phyloP scores from a whole-genome alignment of 495 filamentous ascomycete species.

The Cetradonia linearis region DNA sequence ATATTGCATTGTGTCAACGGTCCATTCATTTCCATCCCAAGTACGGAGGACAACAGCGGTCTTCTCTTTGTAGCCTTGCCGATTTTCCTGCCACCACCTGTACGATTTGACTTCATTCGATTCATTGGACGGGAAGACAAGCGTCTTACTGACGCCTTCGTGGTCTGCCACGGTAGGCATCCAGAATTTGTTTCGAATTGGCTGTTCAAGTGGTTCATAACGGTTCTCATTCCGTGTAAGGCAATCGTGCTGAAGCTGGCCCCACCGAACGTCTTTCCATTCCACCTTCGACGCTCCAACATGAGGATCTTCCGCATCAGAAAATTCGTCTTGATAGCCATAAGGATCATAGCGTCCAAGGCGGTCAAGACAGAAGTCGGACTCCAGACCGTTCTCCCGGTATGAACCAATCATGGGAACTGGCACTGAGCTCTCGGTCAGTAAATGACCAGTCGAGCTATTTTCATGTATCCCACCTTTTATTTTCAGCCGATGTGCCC shows the following conservation, averaged over 20 bases:
- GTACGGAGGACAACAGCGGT: constrained; percentile 63
- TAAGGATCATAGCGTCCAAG: constrained; percentile 45
- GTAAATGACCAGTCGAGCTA: background rate
- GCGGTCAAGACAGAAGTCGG: constrained; percentile 43
- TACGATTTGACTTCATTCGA: constrained; percentile 1
- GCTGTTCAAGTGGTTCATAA: constrained; percentile 28
- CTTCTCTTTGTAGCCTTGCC: constrained; percentile 29
- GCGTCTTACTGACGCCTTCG: constrained; percentile 8
- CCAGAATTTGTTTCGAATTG: constrained; percentile 13
- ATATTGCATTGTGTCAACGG: constrained; percentile 57
- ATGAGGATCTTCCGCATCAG: constrained; percentile 19
- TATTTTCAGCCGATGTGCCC: constrained; percentile 35
- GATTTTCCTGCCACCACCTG: constrained; percentile 7
- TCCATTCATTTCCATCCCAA: constrained; percentile 57
- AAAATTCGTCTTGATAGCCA: constrained; percentile 35
- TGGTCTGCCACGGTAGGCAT: constrained; percentile 14
- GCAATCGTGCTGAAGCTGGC: constrained; percentile 55
- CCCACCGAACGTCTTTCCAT: constrained; percentile 65
- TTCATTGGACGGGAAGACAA: constrained; percentile 10
- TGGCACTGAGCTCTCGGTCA: constrained; percentile 32
- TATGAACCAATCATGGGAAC: constrained; percentile 38
- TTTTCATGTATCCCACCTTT: constrained; percentile 16
- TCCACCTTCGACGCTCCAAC: constrained; percentile 32
- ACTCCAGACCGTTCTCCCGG: constrained; percentile 38
- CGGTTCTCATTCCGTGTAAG: constrained; percentile 50